A percentile compares a stretch with the other conserved stretches of the same genome.
Conservation (phyloP, 805 yeast genomes). For the Metschnikowia dekortorum region DNA sequence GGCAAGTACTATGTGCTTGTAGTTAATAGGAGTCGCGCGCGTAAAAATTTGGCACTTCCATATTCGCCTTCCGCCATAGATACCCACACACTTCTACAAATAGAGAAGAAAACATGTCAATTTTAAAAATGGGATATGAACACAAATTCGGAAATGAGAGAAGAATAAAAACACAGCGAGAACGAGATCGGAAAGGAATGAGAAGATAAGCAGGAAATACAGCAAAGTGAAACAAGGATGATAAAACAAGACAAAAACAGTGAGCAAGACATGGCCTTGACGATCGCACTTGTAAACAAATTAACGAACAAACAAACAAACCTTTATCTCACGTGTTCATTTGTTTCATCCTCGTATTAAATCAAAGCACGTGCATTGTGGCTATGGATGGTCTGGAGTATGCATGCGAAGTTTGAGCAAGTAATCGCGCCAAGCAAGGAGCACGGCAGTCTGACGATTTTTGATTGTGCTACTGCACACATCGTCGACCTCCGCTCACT, state of each 20-base stretch:
- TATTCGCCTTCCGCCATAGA: not conserved
- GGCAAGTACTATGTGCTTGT: not conserved
- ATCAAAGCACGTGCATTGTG: not conserved
- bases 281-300: too few species aligned
- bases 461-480: constrained; percentile 1
- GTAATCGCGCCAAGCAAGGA: not conserved
- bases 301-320: too few species aligned
- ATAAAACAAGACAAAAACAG: not conserved
- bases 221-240: not conserved
- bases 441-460: not conserved
- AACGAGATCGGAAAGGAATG: too few species aligned
- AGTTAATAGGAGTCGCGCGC: not conserved
- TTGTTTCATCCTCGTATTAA: too few species aligned
- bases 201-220: too few species aligned
- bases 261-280: too few species aligned
- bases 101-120: too few species aligned
- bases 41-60: too few species aligned
- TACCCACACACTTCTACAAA: not conserved
- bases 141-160: too few species aligned
- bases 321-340: too few species aligned
- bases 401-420: not conserved
- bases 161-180: too few species aligned
- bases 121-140: too few species aligned
- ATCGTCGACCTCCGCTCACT: constrained; percentile 1
- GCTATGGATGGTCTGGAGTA: not conserved